Percentiles rank a stretch among this genome's conserved stretches.
These are phyloP conservation scores for Pseudocercospora eumusae DNA, from an alignment of 2,329 filamentous ascomycete species.

Conservation along the genomic window DNA sequence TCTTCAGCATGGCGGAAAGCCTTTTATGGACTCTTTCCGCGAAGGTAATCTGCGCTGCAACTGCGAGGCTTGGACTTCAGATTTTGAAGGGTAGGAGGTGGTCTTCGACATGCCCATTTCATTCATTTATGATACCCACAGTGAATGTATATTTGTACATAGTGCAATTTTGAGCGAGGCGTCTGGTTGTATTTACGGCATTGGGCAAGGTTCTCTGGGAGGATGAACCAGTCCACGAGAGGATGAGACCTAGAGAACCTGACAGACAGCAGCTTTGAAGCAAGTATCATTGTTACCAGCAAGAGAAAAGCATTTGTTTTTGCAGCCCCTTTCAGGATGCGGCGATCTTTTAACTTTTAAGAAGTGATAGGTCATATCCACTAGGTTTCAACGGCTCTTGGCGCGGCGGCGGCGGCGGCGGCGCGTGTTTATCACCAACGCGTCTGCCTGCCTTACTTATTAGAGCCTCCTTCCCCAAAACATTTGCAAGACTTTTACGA, in stretches of 20 bases:
- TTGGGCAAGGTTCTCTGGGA: neutral
- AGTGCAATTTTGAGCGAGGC: slow-evolving; percentile 5
- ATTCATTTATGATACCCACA: slow-evolving; percentile 13
- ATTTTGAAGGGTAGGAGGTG: neutral
- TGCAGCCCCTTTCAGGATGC: neutral
- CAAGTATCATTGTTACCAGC: neutral
- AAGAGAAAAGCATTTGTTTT: neutral
- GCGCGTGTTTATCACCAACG: no score
- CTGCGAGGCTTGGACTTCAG: neutral
- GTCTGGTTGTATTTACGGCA: slow-evolving; percentile 1
- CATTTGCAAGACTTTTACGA: neutral
- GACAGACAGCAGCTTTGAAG: neutral
- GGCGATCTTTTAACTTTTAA: neutral
- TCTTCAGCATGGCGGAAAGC: slow-evolving; percentile 37
- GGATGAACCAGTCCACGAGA: neutral
- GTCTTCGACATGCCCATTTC: neutral
- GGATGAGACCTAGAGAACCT: neutral
- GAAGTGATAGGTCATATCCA: no score
- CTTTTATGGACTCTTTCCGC: slow-evolving; percentile 35
- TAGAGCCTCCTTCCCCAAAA: no score
- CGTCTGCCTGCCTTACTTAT: no score
- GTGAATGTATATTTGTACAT: slow-evolving; percentile 1
- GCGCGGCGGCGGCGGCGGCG: no score
- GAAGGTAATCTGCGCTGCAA: slow-evolving; percentile 14
- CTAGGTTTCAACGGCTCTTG: no score